phyloP scores from a whole-genome alignment of 2,329 filamentous ascomycete species.

The Dothiorella sarmentorum region DNA sequence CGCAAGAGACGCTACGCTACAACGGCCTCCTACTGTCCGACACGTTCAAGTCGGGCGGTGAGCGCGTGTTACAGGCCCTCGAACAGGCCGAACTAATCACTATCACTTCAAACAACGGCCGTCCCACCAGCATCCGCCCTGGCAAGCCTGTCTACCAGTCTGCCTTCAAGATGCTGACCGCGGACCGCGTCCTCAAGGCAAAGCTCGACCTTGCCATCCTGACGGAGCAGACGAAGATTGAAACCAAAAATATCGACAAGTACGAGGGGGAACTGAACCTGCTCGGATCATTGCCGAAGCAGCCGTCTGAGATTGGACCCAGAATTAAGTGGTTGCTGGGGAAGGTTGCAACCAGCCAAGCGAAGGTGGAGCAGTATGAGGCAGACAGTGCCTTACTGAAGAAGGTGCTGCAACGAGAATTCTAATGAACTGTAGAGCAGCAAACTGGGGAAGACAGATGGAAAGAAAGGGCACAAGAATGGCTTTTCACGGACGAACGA shows the following conservation, averaged over 20 bases:
- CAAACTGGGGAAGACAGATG: not conserved
- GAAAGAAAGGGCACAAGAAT: not conserved
- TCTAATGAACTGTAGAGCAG: slow-evolving; percentile 27
- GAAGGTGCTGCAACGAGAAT: slow-evolving; percentile 61
- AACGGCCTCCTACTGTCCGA: slow-evolving; percentile 78
- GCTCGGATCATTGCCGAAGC: slow-evolving; percentile 65
- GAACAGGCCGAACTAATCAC: slow-evolving; percentile 83
- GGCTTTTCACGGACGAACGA: not conserved
- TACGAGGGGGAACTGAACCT: slow-evolving; percentile 72
- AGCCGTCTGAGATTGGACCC: slow-evolving; percentile 63
- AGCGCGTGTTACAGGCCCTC: slow-evolving; percentile 73
- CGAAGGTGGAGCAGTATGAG: slow-evolving; percentile 71
- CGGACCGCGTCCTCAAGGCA: slow-evolving; percentile 69
- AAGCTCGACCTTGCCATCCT: slow-evolving; percentile 67
- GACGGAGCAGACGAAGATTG: slow-evolving; percentile 64
- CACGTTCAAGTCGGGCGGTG: slow-evolving; percentile 69
- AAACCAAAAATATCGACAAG: slow-evolving; percentile 72
- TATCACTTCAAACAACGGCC: slow-evolving; percentile 68
- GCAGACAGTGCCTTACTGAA: slow-evolving; percentile 67
- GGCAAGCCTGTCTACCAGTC: slow-evolving; percentile 84
- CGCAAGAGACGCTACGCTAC: slow-evolving; percentile 69
- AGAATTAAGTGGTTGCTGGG: slow-evolving; percentile 68
- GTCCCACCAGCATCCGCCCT: slow-evolving; percentile 72
- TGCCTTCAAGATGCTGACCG: slow-evolving; percentile 69
- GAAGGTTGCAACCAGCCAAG: slow-evolving; percentile 72